phyloP scores from a whole-genome alignment of 352 stramenopile species.

The Globisporangium irregulare region DNA sequence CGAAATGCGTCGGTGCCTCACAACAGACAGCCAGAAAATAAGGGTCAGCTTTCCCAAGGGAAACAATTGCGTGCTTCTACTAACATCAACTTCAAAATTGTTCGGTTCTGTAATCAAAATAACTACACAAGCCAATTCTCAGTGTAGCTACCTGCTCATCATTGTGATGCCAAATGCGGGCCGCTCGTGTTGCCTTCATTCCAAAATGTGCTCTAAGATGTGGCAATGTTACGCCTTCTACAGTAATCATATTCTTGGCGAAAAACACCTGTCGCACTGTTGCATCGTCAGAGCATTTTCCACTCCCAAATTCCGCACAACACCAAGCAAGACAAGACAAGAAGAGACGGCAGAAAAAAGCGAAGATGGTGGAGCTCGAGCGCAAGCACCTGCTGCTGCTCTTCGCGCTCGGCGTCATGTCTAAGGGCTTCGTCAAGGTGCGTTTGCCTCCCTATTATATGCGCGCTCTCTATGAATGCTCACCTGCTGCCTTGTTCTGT shows the following conservation, averaged over 20 bases:
- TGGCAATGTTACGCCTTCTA: too few relatives aligned
- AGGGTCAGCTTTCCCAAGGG: too few relatives aligned
- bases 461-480: background rate
- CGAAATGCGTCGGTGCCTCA: background rate
- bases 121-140: too few relatives aligned
- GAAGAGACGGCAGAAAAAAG: background rate
- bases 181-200: too few relatives aligned
- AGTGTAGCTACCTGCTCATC: too few relatives aligned
- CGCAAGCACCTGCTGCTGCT: conserved; percentile 72
- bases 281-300: background rate
- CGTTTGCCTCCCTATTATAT: background rate
- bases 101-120: too few relatives aligned
- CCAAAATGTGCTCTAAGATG: too few relatives aligned
- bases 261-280: background rate
- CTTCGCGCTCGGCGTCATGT: conserved; percentile 61
- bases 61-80: too few relatives aligned
- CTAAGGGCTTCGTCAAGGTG: conserved; percentile 68
- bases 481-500: background rate
- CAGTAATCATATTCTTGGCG: too few relatives aligned
- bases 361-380: conserved; percentile 32
- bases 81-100: too few relatives aligned
- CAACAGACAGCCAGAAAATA: background rate
- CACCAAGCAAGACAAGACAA: conserved; percentile 18
- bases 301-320: background rate
- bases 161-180: too few relatives aligned